Evolutionary conservation across 2,329 filamentous ascomycete genomes (phyloP).

Genomic region (Aureobasidium leucospermi): DNA sequence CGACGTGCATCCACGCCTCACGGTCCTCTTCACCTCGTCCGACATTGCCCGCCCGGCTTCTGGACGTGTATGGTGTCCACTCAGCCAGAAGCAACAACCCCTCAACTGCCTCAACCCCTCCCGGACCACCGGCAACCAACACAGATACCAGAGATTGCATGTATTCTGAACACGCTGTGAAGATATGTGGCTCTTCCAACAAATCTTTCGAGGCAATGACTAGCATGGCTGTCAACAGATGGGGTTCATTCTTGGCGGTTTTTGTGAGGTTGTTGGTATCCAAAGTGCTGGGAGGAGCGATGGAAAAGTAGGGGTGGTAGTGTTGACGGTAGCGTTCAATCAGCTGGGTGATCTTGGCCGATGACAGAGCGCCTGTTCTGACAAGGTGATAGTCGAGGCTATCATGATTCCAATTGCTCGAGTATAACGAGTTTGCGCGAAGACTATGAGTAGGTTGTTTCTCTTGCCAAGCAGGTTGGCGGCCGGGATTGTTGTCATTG

Average conservation of each 20-base stretch:
- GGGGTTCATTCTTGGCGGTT: conserved; percentile 54
- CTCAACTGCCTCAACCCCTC: conserved; percentile 64
- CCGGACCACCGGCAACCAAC: conserved; percentile 59
- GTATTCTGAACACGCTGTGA: conserved; percentile 59
- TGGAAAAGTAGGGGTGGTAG: conserved; percentile 64
- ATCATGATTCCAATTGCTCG: conserved; percentile 14
- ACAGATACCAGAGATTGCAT: conserved; percentile 63
- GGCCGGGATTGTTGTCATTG: conserved; percentile 23
- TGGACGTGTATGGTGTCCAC: conserved; percentile 62
- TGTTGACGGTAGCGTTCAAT: conserved; percentile 54
- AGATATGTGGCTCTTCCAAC: conserved; percentile 55
- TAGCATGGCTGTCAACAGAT: conserved; percentile 62
- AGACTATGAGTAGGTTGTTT: background rate
- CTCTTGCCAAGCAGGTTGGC: conserved; percentile 15
- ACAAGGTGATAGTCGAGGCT: conserved; percentile 37
- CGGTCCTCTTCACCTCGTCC: conserved; percentile 67
- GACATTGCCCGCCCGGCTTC: conserved; percentile 53
- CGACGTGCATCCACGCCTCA: conserved; percentile 71
- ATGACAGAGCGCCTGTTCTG: conserved; percentile 33
- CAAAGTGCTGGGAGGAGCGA: conserved; percentile 56
- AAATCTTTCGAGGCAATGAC: conserved; percentile 66
- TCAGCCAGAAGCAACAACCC: conserved; percentile 63
- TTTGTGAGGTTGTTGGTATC: conserved; percentile 46
- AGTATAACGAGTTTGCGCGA: background rate
- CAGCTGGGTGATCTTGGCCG: conserved; percentile 45